These are phyloP conservation scores for Fusarium verticillioides DNA, from an alignment of 2,329 filamentous ascomycete species.

Conservation along the genomic window DNA sequence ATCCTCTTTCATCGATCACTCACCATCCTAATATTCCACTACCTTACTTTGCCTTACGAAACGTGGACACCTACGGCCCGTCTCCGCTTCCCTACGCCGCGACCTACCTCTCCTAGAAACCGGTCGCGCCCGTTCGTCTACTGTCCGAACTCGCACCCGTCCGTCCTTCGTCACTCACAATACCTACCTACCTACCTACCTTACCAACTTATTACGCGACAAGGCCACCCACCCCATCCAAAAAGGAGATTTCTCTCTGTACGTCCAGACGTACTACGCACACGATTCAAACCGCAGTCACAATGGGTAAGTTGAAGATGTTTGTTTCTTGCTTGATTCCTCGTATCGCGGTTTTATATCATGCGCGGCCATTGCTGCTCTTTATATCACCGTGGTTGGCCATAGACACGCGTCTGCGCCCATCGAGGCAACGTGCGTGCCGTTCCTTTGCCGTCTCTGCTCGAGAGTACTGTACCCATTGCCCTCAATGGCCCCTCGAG, in stretches of 20 bases:
- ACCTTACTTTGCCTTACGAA: slow-evolving; percentile 16
- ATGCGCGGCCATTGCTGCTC: slow-evolving; percentile 7
- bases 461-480: slow-evolving; percentile 16
- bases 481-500: slow-evolving; percentile 20
- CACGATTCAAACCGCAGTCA: slow-evolving; percentile 36
- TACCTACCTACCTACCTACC: slow-evolving; percentile 24
- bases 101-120: slow-evolving; percentile 40
- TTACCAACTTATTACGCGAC: slow-evolving; percentile 39
- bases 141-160: slow-evolving; percentile 39
- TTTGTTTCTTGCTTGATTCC: slow-evolving; percentile 39
- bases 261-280: slow-evolving; percentile 35
- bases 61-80: slow-evolving; percentile 43
- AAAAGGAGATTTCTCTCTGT: slow-evolving; percentile 41
- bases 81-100: slow-evolving; percentile 42
- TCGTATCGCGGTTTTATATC: background rate
- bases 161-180: slow-evolving; percentile 40
- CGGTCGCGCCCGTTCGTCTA: slow-evolving; percentile 33
- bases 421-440: slow-evolving; percentile 32
- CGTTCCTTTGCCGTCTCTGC: slow-evolving; percentile 22
- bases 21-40: slow-evolving; percentile 28
- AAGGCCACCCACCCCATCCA: slow-evolving; percentile 42
- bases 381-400: slow-evolving; percentile 9
- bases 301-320: slow-evolving; percentile 45
- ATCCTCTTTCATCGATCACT: slow-evolving; percentile 29
- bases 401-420: slow-evolving; percentile 34